Evolutionary conservation across 2,329 filamentous ascomycete species (phyloP), one percentile per base, ranked within the genome.

Genomic region (Fusarium mangiferae): DNA sequence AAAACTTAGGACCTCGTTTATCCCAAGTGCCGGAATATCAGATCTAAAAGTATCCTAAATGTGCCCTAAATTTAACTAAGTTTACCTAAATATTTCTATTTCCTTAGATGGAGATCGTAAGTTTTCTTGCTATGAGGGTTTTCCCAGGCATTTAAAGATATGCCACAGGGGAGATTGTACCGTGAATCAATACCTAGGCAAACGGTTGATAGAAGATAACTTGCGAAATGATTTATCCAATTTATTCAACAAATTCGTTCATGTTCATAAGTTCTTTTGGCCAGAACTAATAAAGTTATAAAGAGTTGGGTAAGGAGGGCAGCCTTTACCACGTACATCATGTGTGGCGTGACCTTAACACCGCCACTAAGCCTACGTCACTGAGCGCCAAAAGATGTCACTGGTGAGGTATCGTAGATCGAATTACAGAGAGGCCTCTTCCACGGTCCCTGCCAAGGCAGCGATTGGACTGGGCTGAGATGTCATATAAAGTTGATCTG

Each of bases 311-410:
- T 33, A 33, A 35, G 24, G n/a, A 26, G 26, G 15, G 22, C n/a
- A 52, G 35, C n/a, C 22, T 7, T 38, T 12, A n/a, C 30, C 7
- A 28, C 26, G 24, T 17, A 60, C 8, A 33, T 33, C 18, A 48
- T 8, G 15, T 69, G 68, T 72, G 68, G 72, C 68, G 63, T 48
- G 30, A 2, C 13, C 24, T 20, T 15, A 0, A 60, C 75, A 78
- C 72, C 61, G 75, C 76, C 76, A 76, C 77, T 30, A 30, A 22
- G 22, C 39, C 35, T 77, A 78, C 76, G 76, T 78, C 76, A 78
- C 66, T 49, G 13, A 22, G 68, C 56, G 51, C 39, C 54, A 65
- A 49, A 68, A 26, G 26, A 68, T 68, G 66, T 68, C 65, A 68
- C 66, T 68, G 65, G n/a, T 3, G n/a, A 26, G 39, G 28, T 46